These are phyloP conservation scores for Cylindrotheca fusiformis DNA, from an alignment of 108 stramenopile species.

Conservation along the genomic window DNA sequence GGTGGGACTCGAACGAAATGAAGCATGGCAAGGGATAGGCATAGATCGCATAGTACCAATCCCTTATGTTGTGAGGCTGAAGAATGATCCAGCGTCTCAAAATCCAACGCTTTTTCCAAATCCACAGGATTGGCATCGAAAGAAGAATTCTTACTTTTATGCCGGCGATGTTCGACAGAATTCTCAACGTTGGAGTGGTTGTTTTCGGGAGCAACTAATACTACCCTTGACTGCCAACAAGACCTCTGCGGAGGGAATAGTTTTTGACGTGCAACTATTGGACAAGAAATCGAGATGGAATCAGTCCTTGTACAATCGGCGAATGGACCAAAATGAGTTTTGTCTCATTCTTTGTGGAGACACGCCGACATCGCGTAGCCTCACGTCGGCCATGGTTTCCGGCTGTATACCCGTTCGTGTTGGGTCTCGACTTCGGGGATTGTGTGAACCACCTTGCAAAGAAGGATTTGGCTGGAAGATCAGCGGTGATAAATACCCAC, in stretches of 20 bases:
- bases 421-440: slow-evolving; percentile 40
- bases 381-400: slow-evolving; percentile 35
- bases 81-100: not conserved
- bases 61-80: slow-evolving; percentile 39
- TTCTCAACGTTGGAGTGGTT: slow-evolving; percentile 39
- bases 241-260: not conserved
- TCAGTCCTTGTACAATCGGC: slow-evolving; percentile 33
- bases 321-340: slow-evolving; percentile 33
- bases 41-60: slow-evolving; percentile 29
- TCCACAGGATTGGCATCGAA: too few species aligned
- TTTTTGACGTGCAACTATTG: slow-evolving; percentile 25
- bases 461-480: slow-evolving; percentile 35
- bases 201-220: slow-evolving; percentile 21
- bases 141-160: slow-evolving; percentile 32
- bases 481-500: slow-evolving; percentile 30
- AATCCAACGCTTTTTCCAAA: not conserved
- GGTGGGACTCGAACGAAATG: slow-evolving; percentile 47
- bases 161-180: slow-evolving; percentile 31
- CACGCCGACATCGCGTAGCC: slow-evolving; percentile 37
- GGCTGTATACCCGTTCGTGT: slow-evolving; percentile 48
- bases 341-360: slow-evolving; percentile 54
- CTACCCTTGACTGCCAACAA: slow-evolving; percentile 6
- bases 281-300: slow-evolving; percentile 12
- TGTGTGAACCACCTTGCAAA: slow-evolving; percentile 48
- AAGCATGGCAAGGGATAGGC: slow-evolving; percentile 27